These are phyloP conservation scores for Entoloma clypeatum DNA, from an alignment of 1,284 basidiomycete genomes.

Conservation along the genomic window DNA sequence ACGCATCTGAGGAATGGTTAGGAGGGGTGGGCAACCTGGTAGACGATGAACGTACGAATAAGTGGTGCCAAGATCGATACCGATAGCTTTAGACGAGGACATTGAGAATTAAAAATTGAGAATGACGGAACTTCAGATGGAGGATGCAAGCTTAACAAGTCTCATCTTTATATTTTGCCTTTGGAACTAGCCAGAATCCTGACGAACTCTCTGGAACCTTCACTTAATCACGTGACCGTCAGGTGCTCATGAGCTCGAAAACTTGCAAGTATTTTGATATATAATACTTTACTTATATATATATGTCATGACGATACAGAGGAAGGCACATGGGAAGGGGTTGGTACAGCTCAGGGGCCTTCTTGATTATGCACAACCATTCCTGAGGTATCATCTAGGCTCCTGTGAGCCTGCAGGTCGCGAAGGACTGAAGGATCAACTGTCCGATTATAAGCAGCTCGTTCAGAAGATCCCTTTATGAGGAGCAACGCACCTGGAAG, in stretches of 20 bases:
- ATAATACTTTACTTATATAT: no score
- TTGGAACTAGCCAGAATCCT: slow-evolving; percentile 38
- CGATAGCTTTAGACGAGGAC: slow-evolving; percentile 80
- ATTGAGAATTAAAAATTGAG: slow-evolving; percentile 29
- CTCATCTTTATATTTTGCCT: slow-evolving; percentile 33
- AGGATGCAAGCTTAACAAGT: slow-evolving; percentile 12
- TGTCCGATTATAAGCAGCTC: no score
- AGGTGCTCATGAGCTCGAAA: no score
- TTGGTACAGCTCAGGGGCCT: slow-evolving; percentile 12
- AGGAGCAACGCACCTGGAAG: slow-evolving; percentile 69
- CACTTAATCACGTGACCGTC: slow-evolving; percentile 30
- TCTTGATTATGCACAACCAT: slow-evolving; percentile 18
- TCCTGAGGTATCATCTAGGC: slow-evolving; percentile 55
- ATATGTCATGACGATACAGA: slow-evolving; percentile 3
- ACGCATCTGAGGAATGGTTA: slow-evolving; percentile 42
- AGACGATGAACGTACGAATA: slow-evolving; percentile 61
- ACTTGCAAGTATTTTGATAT: no score
- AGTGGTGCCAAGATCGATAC: slow-evolving; percentile 89
- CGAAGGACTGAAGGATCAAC: slow-evolving; percentile 86
- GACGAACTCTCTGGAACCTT: slow-evolving; percentile 43
- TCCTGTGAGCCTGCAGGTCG: slow-evolving; percentile 84
- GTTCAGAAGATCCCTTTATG: no score
- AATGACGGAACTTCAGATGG: slow-evolving; percentile 18
- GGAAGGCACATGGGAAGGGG: slow-evolving; percentile 4
- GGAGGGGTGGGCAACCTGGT: slow-evolving; percentile 12